Conservation (phyloP, 2,329 filamentous ascomycete genomes). For the Cercospora canescens region DNA sequence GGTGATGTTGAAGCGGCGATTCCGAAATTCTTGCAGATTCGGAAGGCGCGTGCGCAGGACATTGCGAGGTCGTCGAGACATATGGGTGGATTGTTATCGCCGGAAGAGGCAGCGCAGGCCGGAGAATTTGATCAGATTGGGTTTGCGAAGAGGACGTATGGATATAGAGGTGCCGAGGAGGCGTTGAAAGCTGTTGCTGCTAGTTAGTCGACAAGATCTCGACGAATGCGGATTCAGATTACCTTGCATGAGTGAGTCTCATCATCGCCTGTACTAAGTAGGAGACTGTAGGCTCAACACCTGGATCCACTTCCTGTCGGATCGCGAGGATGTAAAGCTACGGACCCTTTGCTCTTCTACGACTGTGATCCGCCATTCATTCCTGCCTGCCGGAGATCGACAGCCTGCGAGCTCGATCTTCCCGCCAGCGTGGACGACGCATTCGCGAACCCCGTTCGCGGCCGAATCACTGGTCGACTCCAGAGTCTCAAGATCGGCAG, state of each 20-base stretch:
- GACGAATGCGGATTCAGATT: neutral
- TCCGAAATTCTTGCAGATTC: conserved; percentile 1
- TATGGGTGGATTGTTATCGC: conserved; percentile 9
- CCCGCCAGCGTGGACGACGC: neutral
- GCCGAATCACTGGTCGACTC: neutral
- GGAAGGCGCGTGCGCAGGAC: conserved; percentile 8
- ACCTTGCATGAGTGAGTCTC: neutral
- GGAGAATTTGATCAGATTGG: conserved; percentile 4
- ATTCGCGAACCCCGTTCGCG: neutral
- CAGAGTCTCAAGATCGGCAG: neutral
- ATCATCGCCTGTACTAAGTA: neutral
- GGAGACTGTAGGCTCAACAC: neutral
- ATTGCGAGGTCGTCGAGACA: conserved; percentile 8
- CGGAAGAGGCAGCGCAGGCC: neutral
- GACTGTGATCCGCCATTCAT: neutral
- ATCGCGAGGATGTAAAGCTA: neutral
- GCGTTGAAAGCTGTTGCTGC: neutral
- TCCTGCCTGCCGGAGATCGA: neutral
- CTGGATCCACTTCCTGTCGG: neutral
- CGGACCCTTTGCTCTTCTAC: neutral
- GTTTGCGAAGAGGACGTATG: conserved; percentile 9
- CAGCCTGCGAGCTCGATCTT: neutral
- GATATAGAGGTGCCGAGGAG: conserved; percentile 8
- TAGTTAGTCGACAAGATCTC: neutral
- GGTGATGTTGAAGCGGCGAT: conserved; percentile 1